Conservation (phyloP, 1,284 basidiomycete genomes). For the Ganoderma leucocontextum region DNA sequence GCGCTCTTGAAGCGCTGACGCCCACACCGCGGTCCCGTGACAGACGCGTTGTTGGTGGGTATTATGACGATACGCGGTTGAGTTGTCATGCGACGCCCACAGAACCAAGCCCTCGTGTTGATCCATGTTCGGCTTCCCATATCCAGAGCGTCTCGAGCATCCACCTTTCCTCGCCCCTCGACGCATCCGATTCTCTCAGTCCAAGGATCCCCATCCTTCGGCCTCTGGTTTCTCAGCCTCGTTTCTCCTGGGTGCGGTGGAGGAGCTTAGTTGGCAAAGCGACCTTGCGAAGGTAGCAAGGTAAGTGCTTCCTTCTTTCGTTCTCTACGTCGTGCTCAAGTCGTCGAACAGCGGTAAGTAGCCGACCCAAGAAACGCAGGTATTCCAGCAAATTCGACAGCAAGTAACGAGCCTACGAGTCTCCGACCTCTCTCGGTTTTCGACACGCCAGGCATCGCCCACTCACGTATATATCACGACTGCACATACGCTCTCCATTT, state of each 20-base stretch:
- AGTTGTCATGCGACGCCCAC: slow-evolving; percentile 34
- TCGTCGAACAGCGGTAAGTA: slow-evolving; percentile 32
- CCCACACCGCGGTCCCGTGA: slow-evolving; percentile 28
- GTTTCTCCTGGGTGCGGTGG: slow-evolving; percentile 34
- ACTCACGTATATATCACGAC: slow-evolving; percentile 35
- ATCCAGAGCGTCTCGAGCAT: slow-evolving; percentile 9
- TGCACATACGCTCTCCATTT: slow-evolving; percentile 26
- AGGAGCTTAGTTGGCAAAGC: slow-evolving; percentile 36
- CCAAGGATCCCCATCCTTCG: slow-evolving; percentile 24
- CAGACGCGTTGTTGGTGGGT: slow-evolving; percentile 31
- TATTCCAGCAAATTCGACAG: slow-evolving; percentile 20
- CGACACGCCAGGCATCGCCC: slow-evolving; percentile 31
- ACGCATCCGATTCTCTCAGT: slow-evolving; percentile 33
- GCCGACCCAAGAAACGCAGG: slow-evolving; percentile 27
- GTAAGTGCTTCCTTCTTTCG: slow-evolving; percentile 19
- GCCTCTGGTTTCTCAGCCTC: slow-evolving; percentile 28
- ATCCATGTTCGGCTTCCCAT: slow-evolving; percentile 37
- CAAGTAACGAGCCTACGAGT: slow-evolving; percentile 40
- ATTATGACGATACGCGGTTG: slow-evolving; percentile 30
- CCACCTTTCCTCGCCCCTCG: slow-evolving; percentile 36
- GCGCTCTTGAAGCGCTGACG: background rate
- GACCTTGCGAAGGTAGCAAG: slow-evolving; percentile 36
- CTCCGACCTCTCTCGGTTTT: slow-evolving; percentile 27
- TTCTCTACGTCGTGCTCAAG: slow-evolving; percentile 15
- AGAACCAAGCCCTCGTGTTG: slow-evolving; percentile 39